Conservation (phyloP, 495 filamentous ascomycete genomes). For the Aspergillus steynii region DNA sequence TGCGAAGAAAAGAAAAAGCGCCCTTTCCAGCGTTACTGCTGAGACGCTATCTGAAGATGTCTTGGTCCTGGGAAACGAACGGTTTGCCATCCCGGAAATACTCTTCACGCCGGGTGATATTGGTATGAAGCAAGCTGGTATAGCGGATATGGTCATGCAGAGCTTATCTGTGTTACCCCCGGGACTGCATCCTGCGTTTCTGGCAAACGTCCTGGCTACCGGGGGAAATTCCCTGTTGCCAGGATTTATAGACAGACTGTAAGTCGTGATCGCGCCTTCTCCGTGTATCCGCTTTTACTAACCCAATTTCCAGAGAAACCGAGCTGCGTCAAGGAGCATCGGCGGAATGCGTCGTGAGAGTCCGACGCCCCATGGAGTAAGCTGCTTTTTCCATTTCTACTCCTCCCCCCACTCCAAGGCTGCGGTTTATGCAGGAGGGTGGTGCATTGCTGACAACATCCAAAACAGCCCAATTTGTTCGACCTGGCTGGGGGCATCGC, state of each 20-base stretch:
- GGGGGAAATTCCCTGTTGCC: constrained; percentile 81
- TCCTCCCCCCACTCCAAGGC: not conserved
- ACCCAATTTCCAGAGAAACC: constrained; percentile 47
- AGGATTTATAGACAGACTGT: constrained; percentile 81
- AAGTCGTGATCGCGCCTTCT: constrained; percentile 17
- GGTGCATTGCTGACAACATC: constrained; percentile 6
- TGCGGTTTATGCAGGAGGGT: not conserved
- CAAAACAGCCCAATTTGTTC: constrained; percentile 65
- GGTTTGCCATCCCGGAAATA: constrained; percentile 88
- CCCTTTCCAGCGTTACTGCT: constrained; percentile 46
- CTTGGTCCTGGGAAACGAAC: constrained; percentile 84
- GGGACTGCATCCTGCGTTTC: constrained; percentile 71
- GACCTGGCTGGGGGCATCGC: constrained; percentile 82
- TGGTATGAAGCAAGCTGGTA: constrained; percentile 80
- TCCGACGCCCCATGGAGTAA: constrained; percentile 66
- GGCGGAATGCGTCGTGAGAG: constrained; percentile 72
- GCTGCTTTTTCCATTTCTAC: constrained; percentile 18
- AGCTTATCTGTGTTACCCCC: constrained; percentile 73
- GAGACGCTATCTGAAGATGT: constrained; percentile 72
- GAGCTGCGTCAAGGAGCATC: constrained; percentile 77
- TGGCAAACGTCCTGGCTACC: constrained; percentile 86
- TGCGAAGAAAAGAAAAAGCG: constrained; percentile 60
- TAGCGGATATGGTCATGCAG: constrained; percentile 79
- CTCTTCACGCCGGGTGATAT: constrained; percentile 86
- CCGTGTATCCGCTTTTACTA: constrained; percentile 6